Evolutionary conservation across 768 basidiomycete genomes (phyloP).

Genomic region (Candolleomyces aberdarensis): DNA sequence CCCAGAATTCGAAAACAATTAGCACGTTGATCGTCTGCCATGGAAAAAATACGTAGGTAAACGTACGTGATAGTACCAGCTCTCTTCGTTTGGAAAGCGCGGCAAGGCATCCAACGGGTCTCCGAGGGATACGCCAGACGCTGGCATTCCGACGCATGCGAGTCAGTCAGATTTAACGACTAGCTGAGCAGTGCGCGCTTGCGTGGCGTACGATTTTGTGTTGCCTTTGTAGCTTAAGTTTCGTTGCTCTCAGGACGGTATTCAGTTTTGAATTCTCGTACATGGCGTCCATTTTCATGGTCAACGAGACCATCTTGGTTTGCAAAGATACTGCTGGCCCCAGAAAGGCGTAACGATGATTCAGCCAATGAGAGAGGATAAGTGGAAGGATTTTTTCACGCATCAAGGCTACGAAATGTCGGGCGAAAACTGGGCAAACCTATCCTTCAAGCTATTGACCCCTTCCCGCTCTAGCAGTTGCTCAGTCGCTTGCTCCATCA

Average conservation of each 20-base stretch:
- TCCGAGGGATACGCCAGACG: not conserved
- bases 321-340: not conserved
- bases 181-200: conserved; percentile 6
- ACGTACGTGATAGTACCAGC: conserved; percentile 30
- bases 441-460: conserved; percentile 6
- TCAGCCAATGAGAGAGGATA: too few relatives aligned
- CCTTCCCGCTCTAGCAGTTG: not conserved
- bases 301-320: conserved; percentile 4
- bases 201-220: conserved; percentile 40
- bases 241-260: conserved; percentile 17
- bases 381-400: too few relatives aligned
- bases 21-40: too few relatives aligned
- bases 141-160: not conserved
- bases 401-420: not conserved
- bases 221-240: conserved; percentile 19
- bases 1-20: not conserved
- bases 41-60: not conserved
- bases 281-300: conserved; percentile 11
- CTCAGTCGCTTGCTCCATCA: not conserved
- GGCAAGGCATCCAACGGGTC: conserved; percentile 24
- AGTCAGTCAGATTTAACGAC: not conserved
- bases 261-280: conserved; percentile 34
- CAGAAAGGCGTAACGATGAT: not conserved
- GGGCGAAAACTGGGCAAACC: not conserved
- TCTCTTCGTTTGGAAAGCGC: conserved; percentile 25